A percentile compares a stretch with the other conserved stretches of the same genome.
Conservation (phyloP, 768 basidiomycete species). For the Tricholoma terreum region DNA sequence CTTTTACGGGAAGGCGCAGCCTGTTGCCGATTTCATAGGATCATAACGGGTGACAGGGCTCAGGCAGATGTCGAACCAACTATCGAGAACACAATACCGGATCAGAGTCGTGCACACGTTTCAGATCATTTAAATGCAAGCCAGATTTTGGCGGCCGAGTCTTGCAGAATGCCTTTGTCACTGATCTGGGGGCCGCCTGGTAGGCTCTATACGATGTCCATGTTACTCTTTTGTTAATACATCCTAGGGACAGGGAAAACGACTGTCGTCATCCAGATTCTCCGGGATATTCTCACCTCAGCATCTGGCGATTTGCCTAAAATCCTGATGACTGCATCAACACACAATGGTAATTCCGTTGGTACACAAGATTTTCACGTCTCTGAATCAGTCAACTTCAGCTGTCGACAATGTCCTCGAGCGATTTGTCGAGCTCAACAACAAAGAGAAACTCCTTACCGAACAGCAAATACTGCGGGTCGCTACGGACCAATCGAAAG, state of each 20-base stretch:
- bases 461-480: conserved; percentile 64
- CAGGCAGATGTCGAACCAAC: conserved; percentile 1
- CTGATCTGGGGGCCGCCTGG: conserved; percentile 74
- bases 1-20: conserved; percentile 40
- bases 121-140: conserved; percentile 47
- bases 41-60: conserved; percentile 37
- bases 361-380: neutral
- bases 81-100: neutral
- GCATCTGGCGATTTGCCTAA: conserved; percentile 33
- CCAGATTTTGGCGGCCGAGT: conserved; percentile 48
- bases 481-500: conserved; percentile 62
- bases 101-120: neutral
- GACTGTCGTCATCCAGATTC: conserved; percentile 63
- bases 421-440: conserved; percentile 53
- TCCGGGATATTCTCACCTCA: conserved; percentile 38
- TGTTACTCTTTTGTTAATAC: neutral
- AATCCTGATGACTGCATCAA: conserved; percentile 70
- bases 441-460: conserved; percentile 36
- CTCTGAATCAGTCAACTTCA: conserved; percentile 18
- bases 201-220: conserved; percentile 15
- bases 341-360: conserved; percentile 51
- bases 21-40: conserved; percentile 48
- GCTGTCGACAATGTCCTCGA: conserved; percentile 72
- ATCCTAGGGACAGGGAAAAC: conserved; percentile 67
- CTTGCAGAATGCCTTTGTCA: conserved; percentile 43